phyloP scores from a whole-genome alignment of 2,329 filamentous ascomycete species.

The Scolecobasidium constrictum region DNA sequence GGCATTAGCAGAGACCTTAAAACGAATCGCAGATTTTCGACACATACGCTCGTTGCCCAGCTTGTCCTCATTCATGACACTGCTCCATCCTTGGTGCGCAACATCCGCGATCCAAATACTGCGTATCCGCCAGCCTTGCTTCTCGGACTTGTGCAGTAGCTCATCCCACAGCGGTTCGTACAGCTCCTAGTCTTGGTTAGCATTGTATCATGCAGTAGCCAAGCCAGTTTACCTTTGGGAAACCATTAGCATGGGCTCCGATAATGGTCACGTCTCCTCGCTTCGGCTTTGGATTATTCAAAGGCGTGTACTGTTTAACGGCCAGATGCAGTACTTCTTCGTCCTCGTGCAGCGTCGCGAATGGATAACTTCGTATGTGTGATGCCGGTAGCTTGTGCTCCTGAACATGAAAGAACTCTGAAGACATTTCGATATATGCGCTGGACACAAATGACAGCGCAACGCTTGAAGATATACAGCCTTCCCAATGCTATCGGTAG shows the following conservation, averaged over 20 bases:
- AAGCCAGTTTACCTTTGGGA: conserved; percentile 59
- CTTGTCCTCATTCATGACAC: conserved; percentile 61
- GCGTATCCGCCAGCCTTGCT: conserved; percentile 57
- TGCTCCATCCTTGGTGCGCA: conserved; percentile 73
- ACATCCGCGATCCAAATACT: conserved; percentile 85
- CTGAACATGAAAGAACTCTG: conserved; percentile 48
- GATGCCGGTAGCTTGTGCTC: conserved; percentile 65
- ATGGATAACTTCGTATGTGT: conserved; percentile 73
- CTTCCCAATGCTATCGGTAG: too few species aligned
- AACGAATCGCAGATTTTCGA: neutral
- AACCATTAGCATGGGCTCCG: conserved; percentile 81
- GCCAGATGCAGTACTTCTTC: conserved; percentile 64
- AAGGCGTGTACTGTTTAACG: conserved; percentile 81
- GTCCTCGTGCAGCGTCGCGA: conserved; percentile 59
- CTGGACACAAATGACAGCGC: too few species aligned
- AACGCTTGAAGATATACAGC: too few species aligned
- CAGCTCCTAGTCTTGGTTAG: conserved; percentile 51
- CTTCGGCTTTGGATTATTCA: conserved; percentile 54
- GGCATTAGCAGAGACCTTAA: conserved; percentile 5
- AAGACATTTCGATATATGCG: too few species aligned
- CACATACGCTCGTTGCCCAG: conserved; percentile 75
- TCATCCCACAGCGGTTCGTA: conserved; percentile 92
- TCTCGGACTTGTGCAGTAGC: conserved; percentile 47
- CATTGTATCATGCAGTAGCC: neutral
- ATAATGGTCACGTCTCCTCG: conserved; percentile 77